phyloP scores from a whole-genome alignment of 495 filamentous ascomycete species.

The Aspergillus sparsus region DNA sequence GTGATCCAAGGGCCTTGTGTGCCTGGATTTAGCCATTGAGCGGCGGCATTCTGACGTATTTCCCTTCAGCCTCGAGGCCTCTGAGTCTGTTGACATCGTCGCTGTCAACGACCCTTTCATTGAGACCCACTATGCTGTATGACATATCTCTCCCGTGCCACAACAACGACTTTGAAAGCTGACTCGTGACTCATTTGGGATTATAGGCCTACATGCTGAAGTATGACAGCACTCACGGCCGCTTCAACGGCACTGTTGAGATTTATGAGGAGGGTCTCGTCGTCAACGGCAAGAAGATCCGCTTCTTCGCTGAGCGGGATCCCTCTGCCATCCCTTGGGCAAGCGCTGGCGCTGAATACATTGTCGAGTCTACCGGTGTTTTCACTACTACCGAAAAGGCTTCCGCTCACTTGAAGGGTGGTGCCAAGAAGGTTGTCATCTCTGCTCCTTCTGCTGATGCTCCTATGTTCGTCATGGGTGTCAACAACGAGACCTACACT shows the following conservation, averaged over 20 bases:
- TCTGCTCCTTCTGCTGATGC: slow-evolving; percentile 98
- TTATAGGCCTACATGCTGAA: slow-evolving; percentile 96
- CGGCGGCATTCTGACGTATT: slow-evolving; percentile 29
- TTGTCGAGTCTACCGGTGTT: slow-evolving; percentile 98
- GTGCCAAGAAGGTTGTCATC: slow-evolving; percentile 99
- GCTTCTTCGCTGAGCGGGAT: slow-evolving; percentile 94
- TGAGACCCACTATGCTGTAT: slow-evolving; percentile 94
- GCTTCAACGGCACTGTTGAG: slow-evolving; percentile 89
- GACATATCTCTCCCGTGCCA: slow-evolving; percentile 35
- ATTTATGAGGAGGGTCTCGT: slow-evolving; percentile 72
- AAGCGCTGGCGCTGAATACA: slow-evolving; percentile 86
- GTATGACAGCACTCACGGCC: slow-evolving; percentile 95
- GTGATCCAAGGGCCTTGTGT: background rate
- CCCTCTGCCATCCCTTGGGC: slow-evolving; percentile 89
- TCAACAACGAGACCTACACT: slow-evolving; percentile 93
- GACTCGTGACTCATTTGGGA: slow-evolving; percentile 15
- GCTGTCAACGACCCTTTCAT: slow-evolving; percentile 99
- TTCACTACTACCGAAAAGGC: slow-evolving; percentile 99
- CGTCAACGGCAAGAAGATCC: slow-evolving; percentile 94
- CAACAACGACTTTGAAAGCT: background rate
- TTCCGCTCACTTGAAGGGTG: slow-evolving; percentile 92
- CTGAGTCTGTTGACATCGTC: slow-evolving; percentile 78
- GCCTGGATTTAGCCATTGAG: slow-evolving; percentile 1
- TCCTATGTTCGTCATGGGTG: slow-evolving; percentile 99
- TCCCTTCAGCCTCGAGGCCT: slow-evolving; percentile 75